phyloP scores from a whole-genome alignment of 2,329 filamentous ascomycete genomes.

The Davidsoniella neocaledoniae region DNA sequence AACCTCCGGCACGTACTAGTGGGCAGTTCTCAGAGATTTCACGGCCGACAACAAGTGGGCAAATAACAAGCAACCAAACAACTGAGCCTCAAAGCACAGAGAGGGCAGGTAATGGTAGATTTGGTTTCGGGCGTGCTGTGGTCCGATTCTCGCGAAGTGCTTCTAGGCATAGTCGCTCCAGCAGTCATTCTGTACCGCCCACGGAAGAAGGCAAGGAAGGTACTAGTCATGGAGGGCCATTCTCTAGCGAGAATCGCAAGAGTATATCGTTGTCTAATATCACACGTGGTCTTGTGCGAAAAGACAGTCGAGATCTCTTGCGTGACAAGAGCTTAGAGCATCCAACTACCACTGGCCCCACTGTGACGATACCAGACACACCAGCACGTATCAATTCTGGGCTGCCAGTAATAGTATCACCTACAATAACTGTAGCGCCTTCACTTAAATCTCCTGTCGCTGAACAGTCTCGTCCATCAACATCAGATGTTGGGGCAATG shows the following conservation, averaged over 20 bases:
- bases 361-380: no score
- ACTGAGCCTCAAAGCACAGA: background rate
- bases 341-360: background rate
- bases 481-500: no score
- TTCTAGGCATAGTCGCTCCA: slow-evolving; percentile 11
- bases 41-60: slow-evolving; percentile 1
- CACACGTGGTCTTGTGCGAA: slow-evolving; percentile 4
- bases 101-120: slow-evolving; percentile 1
- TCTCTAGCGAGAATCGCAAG: slow-evolving; percentile 9
- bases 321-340: slow-evolving; percentile 1
- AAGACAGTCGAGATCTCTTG: slow-evolving; percentile 6
- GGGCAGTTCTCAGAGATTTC: slow-evolving; percentile 1
- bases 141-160: slow-evolving; percentile 12
- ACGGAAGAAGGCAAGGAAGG: background rate
- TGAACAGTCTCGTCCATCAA: no score
- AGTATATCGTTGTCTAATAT: slow-evolving; percentile 11
- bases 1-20: slow-evolving; percentile 5
- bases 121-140: slow-evolving; percentile 9
- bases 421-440: background rate
- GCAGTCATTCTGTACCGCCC: slow-evolving; percentile 6
- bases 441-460: no score
- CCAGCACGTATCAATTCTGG: no score
- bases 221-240: background rate
- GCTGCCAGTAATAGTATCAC: background rate
- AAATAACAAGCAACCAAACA: slow-evolving; percentile 1